Percentiles rank a stretch among this genome's conserved stretches.
These are phyloP conservation scores for Phytophthora multivora DNA, from an alignment of 352 stramenopile species.

Conservation along the genomic window DNA sequence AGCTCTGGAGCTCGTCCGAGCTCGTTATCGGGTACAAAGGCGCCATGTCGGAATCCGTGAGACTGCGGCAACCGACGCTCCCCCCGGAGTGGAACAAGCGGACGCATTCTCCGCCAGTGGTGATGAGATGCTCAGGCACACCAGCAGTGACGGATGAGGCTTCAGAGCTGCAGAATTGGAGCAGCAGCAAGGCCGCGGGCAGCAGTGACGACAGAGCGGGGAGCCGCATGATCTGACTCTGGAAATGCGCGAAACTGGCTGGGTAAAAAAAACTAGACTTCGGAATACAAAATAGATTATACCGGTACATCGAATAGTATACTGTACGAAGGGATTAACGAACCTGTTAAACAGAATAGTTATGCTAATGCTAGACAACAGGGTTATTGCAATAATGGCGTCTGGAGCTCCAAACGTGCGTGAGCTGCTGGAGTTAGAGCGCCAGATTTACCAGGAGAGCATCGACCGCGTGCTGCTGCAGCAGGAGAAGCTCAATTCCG, in stretches of 20 bases:
- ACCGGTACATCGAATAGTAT: too few species aligned
- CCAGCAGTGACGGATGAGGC: constrained; percentile 68
- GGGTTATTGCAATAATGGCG: constrained; percentile 8
- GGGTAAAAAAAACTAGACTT: constrained; percentile 6
- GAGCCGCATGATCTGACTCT: constrained; percentile 30
- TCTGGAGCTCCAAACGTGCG: constrained; percentile 53
- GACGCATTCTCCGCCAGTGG: constrained; percentile 72
- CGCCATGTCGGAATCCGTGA: constrained; percentile 60
- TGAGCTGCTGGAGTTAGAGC: constrained; percentile 80
- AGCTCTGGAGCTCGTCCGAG: constrained; percentile 46
- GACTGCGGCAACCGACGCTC: constrained; percentile 66
- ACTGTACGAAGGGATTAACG: too few species aligned
- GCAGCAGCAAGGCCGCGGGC: constrained; percentile 17
- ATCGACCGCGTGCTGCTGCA: constrained; percentile 68
- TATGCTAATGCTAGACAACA: background rate
- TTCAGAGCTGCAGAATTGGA: constrained; percentile 19
- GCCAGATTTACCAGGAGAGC: constrained; percentile 83
- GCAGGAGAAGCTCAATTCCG: constrained; percentile 49
- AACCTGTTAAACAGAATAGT: background rate
- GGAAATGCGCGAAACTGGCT: constrained; percentile 28
- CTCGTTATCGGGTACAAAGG: constrained; percentile 54
- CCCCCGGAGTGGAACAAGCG: constrained; percentile 77
- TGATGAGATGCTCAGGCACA: constrained; percentile 63
- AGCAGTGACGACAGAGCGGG: constrained; percentile 18
- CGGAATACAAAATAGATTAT: background rate